Conservation (phyloP, 352 stramenopile genomes). For the Thalassiosira oceanica region DNA sequence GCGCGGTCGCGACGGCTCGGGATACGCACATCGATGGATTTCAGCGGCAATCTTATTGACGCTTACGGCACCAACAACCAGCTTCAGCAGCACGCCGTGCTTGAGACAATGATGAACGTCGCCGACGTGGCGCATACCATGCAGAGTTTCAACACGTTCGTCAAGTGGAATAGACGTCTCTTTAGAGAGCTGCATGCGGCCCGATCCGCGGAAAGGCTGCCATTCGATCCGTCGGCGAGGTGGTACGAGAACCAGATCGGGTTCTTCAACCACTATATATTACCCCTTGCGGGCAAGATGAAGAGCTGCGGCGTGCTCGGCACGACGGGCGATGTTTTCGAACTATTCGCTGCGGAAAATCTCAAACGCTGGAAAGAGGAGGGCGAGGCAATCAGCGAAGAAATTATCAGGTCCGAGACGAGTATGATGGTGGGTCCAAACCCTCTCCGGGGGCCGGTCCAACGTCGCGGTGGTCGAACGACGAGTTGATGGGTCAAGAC, state of each 20-base stretch:
- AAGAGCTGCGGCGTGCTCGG: conserved; percentile 58
- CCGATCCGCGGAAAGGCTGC: conserved; percentile 15
- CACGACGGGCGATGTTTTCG: conserved; percentile 46
- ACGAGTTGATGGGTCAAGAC: too few species aligned
- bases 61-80: conserved; percentile 24
- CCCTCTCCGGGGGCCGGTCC: too few species aligned
- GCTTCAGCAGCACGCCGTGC: conserved; percentile 38
- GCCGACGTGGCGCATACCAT: conserved; percentile 55
- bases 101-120: conserved; percentile 52
- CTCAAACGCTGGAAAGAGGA: conserved; percentile 46
- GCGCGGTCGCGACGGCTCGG: conserved; percentile 20
- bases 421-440: conserved; percentile 31
- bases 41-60: conserved; percentile 42
- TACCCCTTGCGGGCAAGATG: conserved; percentile 59
- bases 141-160: conserved; percentile 38
- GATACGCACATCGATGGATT: conserved; percentile 45
- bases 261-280: conserved; percentile 64
- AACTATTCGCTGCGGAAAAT: conserved; percentile 64
- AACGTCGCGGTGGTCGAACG: too few species aligned
- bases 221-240: conserved; percentile 37
- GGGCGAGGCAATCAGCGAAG: conserved; percentile 35
- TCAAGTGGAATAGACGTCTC: conserved; percentile 59
- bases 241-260: conserved; percentile 67
- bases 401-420: conserved; percentile 44
- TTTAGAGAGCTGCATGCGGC: conserved; percentile 53